phyloP scores from a whole-genome alignment of 331 rosid genomes.

The Pyracantha coccinea region DNA sequence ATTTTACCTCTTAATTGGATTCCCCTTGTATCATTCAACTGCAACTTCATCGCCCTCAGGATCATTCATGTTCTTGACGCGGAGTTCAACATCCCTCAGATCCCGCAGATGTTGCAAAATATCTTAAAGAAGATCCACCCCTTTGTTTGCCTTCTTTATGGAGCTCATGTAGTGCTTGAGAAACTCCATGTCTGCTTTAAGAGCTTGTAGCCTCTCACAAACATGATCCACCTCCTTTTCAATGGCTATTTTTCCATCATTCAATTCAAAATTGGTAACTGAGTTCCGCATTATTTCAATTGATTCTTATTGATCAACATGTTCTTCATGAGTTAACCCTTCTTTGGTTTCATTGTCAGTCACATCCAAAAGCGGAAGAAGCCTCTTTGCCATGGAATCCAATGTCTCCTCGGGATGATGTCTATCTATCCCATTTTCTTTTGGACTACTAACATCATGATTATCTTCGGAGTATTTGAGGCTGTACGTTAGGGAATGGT shows the following conservation, averaged over 20 bases:
- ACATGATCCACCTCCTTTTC: constrained; percentile 81
- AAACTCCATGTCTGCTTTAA: constrained; percentile 65
- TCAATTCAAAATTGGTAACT: constrained; percentile 19
- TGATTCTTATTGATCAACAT: constrained; percentile 20
- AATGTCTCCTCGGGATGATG: constrained; percentile 21
- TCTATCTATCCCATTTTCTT: constrained; percentile 26
- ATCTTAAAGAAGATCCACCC: constrained; percentile 61
- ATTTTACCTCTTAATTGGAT: not conserved
- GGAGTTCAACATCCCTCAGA: constrained; percentile 51
- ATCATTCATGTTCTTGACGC: constrained; percentile 27
- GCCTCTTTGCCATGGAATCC: constrained; percentile 57
- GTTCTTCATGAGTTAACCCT: constrained; percentile 11
- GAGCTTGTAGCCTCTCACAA: constrained; percentile 68
- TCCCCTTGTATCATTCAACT: constrained; percentile 1
- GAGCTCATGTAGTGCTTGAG: constrained; percentile 59
- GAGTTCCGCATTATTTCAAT: constrained; percentile 21
- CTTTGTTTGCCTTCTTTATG: constrained; percentile 57
- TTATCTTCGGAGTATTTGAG: constrained; percentile 20
- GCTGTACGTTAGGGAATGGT: constrained; percentile 14
- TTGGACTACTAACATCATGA: constrained; percentile 26
- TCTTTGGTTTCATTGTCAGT: constrained; percentile 34
- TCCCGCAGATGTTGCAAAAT: constrained; percentile 64
- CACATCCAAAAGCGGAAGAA: constrained; percentile 63
- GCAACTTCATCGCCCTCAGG: constrained; percentile 19
- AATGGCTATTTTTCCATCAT: constrained; percentile 31